Evolutionary conservation across 768 basidiomycete genomes (phyloP), one percentile per base, ranked within the genome.

Genomic region (Trametes punicea): DNA sequence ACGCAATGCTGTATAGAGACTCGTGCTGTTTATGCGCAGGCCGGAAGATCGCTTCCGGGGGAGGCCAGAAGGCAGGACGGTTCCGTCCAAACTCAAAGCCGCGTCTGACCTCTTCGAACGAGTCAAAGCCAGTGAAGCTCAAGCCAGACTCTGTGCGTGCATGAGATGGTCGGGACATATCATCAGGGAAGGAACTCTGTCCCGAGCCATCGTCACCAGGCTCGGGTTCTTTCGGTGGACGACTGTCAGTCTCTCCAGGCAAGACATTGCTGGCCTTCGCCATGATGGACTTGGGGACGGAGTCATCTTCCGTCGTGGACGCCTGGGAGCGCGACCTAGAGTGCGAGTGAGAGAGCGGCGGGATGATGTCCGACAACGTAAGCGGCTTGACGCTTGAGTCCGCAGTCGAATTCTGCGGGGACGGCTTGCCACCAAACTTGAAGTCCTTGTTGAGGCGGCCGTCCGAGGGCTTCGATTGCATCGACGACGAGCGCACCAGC

Each of bases 321-420:
- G 36, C 44, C 39, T 41, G 31, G 3, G 71, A 71, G 42, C 72
- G 71, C 0, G 83, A 83, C 30, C 80, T 65, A 1, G 78, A 74
- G 26, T 77, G 77, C 16, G 73, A 75, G 61, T 83, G 76, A 10
- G 78, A 73, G 0, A 78, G 76, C 0, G 87, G 82, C 6, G 88
- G 88, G 46, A 90, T 87, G 67, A 91, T 88, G 58, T 90, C 87
- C 0, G 87, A 83, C 21, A 90, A 72, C 3, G 87, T 88, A 46
- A 86, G 64, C 0, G 76, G 76, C 46, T 72, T 68, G 52, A 57
- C 38, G 30, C 23, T 39, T 42, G 59, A n/a, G 51, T 68, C 55
- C 34, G 57, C n/a, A 29, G 38, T 2, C 26, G 52, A 34, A 21
- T 11, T 5, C 46, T 30, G 36, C 9, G 50, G 51, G 8, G 64